phyloP scores from a whole-genome alignment of 2,329 filamentous ascomycete genomes.

The Byssothecium circinans region DNA sequence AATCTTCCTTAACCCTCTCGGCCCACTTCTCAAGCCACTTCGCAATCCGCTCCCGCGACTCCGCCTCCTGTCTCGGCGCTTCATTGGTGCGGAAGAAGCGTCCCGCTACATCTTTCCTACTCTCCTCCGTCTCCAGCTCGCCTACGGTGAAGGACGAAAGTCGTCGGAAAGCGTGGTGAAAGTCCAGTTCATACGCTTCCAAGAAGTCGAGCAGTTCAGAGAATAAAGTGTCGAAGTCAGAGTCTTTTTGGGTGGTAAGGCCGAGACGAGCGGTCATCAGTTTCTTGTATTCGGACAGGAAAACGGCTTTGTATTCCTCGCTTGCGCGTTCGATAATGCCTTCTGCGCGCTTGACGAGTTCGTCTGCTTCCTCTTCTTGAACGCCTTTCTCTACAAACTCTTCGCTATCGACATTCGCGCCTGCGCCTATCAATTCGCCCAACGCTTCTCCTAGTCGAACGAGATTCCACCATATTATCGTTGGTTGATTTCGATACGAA shows the following conservation, averaged over 20 bases:
- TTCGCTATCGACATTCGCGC: conserved; percentile 68
- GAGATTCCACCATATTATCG: conserved; percentile 98
- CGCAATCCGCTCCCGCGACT: conserved; percentile 67
- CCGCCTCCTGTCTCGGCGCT: conserved; percentile 58
- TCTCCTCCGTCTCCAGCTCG: conserved; percentile 66
- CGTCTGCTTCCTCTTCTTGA: conserved; percentile 65
- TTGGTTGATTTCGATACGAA: conserved; percentile 90
- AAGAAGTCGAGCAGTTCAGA: conserved; percentile 81
- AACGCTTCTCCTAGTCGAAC: conserved; percentile 87
- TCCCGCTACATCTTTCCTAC: conserved; percentile 64
- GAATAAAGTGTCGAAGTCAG: conserved; percentile 79
- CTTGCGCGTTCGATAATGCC: conserved; percentile 76
- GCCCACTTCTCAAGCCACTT: conserved; percentile 84
- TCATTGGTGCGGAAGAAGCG: conserved; percentile 79
- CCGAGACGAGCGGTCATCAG: conserved; percentile 82
- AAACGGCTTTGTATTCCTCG: conserved; percentile 86
- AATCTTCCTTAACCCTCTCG: conserved; percentile 72
- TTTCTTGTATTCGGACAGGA: conserved; percentile 84
- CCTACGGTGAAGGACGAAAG: conserved; percentile 65
- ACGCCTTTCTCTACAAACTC: conserved; percentile 75
- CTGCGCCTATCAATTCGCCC: conserved; percentile 84
- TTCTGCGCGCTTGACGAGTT: conserved; percentile 79
- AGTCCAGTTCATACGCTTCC: conserved; percentile 82
- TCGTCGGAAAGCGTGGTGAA: conserved; percentile 89
- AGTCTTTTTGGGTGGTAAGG: conserved; percentile 66